phyloP scores from a whole-genome alignment of 148 eudicot genomes.

The Simmondsia chinensis region DNA sequence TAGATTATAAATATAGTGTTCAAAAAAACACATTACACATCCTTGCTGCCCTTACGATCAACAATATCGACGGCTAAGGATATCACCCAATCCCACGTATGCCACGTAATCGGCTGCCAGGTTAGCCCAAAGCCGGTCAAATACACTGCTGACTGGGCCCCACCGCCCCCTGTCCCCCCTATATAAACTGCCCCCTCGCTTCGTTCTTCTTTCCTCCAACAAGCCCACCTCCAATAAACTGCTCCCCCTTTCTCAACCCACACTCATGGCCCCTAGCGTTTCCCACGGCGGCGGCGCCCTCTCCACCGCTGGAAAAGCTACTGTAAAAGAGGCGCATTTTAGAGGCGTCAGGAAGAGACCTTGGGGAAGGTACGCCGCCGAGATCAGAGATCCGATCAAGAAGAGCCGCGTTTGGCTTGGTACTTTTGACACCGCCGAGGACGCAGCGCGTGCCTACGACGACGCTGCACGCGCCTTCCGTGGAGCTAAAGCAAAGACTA shows the following conservation, averaged over 20 bases:
- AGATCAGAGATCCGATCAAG: slow-evolving; percentile 62
- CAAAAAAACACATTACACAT: no score
- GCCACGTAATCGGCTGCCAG: no score
- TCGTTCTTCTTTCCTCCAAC: not conserved
- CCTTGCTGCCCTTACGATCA: no score
- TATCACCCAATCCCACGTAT: no score
- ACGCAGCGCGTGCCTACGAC: slow-evolving; percentile 70
- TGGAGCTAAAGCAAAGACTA: slow-evolving; percentile 59
- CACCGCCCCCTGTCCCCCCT: not conserved
- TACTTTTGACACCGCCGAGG: slow-evolving; percentile 66
- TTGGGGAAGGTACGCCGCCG: slow-evolving; percentile 73
- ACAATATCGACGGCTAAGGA: no score
- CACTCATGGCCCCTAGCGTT: slow-evolving; percentile 12
- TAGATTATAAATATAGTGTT: no score
- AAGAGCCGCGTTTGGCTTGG: slow-evolving; percentile 77
- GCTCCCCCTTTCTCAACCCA: not conserved
- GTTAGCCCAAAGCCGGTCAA: slow-evolving; percentile 24
- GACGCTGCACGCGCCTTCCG: slow-evolving; percentile 71
- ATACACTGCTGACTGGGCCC: slow-evolving; percentile 24
- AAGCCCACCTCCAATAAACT: not conserved
- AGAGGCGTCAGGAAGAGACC: slow-evolving; percentile 68
- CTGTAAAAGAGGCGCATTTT: slow-evolving; percentile 29
- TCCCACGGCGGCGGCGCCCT: slow-evolving; percentile 2
- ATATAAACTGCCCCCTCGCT: not conserved
- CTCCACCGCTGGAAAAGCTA: not conserved